A percentile compares a stretch with the other conserved stretches of the same genome.
phyloP scores from a whole-genome alignment of 495 filamentous ascomycete species.

The Massariosphaeria phaeospora region DNA sequence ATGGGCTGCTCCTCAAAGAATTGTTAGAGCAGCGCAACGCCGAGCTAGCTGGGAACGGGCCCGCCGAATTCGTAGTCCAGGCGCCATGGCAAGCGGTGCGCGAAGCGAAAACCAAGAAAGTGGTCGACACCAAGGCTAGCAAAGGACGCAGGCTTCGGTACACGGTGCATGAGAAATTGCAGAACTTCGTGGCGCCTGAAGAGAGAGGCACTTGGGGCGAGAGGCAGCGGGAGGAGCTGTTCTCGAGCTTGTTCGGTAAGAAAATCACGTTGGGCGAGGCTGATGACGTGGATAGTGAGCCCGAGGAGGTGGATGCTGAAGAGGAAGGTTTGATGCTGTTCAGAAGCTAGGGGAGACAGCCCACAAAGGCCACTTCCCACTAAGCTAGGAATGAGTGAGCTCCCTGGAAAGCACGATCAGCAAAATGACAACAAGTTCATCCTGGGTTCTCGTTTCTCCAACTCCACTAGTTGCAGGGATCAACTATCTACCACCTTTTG shows the following conservation, averaged over 20 bases:
- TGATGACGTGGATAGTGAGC: constrained; percentile 50
- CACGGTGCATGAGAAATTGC: constrained; percentile 90
- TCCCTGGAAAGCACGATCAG: too few relatives aligned
- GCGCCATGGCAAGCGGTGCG: constrained; percentile 57
- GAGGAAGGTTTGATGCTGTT: constrained; percentile 66
- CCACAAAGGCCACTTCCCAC: too few relatives aligned
- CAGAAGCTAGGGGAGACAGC: constrained; percentile 3
- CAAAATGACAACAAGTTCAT: too few relatives aligned
- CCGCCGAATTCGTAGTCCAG: constrained; percentile 37
- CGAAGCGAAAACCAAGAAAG: constrained; percentile 74
- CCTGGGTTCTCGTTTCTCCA: too few relatives aligned
- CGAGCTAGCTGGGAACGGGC: constrained; percentile 44
- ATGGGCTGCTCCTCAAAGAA: constrained; percentile 84
- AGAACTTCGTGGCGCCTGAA: constrained; percentile 97
- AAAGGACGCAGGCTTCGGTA: constrained; percentile 92
- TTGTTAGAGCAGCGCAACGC: constrained; percentile 77
- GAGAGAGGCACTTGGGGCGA: constrained; percentile 72
- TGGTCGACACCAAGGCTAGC: constrained; percentile 87
- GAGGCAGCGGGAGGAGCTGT: constrained; percentile 76
- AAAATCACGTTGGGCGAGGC: constrained; percentile 69
- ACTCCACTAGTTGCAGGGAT: too few relatives aligned
- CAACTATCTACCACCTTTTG: too few relatives aligned
- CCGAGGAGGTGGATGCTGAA: constrained; percentile 52
- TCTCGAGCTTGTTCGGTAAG: constrained; percentile 80
- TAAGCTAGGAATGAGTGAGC: too few relatives aligned